phyloP scores from a whole-genome alignment of 768 basidiomycete genomes.

The Zangia roseola region DNA sequence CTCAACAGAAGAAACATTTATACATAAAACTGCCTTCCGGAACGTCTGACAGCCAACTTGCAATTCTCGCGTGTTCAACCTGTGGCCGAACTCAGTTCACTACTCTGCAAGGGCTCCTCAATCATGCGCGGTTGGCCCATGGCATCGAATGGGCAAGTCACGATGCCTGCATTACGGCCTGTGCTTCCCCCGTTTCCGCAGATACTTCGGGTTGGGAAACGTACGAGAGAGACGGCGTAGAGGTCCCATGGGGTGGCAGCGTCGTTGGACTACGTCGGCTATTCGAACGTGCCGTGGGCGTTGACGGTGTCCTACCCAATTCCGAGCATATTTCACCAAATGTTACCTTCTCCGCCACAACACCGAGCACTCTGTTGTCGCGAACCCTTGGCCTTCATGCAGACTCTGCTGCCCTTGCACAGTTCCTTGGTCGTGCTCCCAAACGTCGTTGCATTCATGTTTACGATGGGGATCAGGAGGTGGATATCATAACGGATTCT shows the following conservation, averaged over 20 bases:
- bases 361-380: slow-evolving; percentile 40
- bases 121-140: slow-evolving; percentile 51
- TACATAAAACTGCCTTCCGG: slow-evolving; percentile 38
- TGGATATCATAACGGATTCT: slow-evolving; percentile 31
- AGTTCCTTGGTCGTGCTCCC: slow-evolving; percentile 45
- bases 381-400: slow-evolving; percentile 49
- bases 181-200: slow-evolving; percentile 36
- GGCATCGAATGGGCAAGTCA: slow-evolving; percentile 48
- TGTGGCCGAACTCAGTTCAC: slow-evolving; percentile 49
- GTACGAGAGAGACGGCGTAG: slow-evolving; percentile 40
- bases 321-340: slow-evolving; percentile 1
- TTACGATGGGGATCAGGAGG: slow-evolving; percentile 30
- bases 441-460: slow-evolving; percentile 42
- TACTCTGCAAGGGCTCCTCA: slow-evolving; percentile 50
- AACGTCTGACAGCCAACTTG: slow-evolving; percentile 29
- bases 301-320: slow-evolving; percentile 22
- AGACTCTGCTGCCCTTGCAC: slow-evolving; percentile 51
- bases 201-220: slow-evolving; percentile 35
- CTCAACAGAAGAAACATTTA: slow-evolving; percentile 37
- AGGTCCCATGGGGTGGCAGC: slow-evolving; percentile 31
- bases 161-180: slow-evolving; percentile 49
- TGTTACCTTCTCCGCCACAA: background rate
- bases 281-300: slow-evolving; percentile 52
- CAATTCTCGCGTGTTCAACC: slow-evolving; percentile 40
- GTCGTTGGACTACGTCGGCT: slow-evolving; percentile 47